These are phyloP conservation scores for Penicillium sclerotiorum DNA, from an alignment of 2,329 filamentous ascomycete genomes.

Conservation along the genomic window DNA sequence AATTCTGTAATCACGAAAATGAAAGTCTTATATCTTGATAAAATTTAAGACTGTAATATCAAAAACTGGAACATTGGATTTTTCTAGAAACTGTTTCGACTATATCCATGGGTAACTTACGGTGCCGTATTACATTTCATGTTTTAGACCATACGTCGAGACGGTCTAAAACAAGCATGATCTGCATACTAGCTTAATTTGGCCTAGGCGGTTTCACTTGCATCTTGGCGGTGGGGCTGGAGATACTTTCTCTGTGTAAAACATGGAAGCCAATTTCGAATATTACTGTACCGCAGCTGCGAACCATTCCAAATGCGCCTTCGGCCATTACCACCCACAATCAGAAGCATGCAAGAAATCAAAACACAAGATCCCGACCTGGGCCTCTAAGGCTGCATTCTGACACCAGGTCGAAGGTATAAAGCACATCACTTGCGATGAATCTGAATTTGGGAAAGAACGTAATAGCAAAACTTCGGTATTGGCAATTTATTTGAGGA, in stretches of 20 bases:
- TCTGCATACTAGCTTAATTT: not conserved
- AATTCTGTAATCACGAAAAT: not conserved
- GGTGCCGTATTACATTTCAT: not conserved
- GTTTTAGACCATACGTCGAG: constrained; percentile 1
- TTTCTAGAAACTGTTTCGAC: not conserved
- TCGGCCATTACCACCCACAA: too few relatives aligned
- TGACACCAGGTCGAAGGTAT: too few relatives aligned
- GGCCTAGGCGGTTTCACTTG: not conserved
- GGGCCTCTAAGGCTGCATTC: too few relatives aligned
- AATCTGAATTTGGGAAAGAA: too few relatives aligned
- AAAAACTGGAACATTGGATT: not conserved
- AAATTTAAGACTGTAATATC: not conserved
- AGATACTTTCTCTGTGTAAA: constrained; percentile 2
- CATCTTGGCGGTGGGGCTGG: not conserved
- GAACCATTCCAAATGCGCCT: too few relatives aligned
- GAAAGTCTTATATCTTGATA: not conserved
- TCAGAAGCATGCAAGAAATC: too few relatives aligned
- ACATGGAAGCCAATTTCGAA: constrained; percentile 4
- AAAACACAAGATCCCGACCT: too few relatives aligned
- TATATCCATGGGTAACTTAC: constrained; percentile 39
- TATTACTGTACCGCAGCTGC: too few relatives aligned
- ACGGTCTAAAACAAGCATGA: constrained; percentile 1
- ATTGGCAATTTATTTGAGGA: too few relatives aligned
- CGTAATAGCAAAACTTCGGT: too few relatives aligned
- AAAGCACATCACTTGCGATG: too few relatives aligned